These are phyloP conservation scores for Plasmodium cynomolgi DNA, from an alignment of 169 alveolate species.

Conservation along the genomic window DNA sequence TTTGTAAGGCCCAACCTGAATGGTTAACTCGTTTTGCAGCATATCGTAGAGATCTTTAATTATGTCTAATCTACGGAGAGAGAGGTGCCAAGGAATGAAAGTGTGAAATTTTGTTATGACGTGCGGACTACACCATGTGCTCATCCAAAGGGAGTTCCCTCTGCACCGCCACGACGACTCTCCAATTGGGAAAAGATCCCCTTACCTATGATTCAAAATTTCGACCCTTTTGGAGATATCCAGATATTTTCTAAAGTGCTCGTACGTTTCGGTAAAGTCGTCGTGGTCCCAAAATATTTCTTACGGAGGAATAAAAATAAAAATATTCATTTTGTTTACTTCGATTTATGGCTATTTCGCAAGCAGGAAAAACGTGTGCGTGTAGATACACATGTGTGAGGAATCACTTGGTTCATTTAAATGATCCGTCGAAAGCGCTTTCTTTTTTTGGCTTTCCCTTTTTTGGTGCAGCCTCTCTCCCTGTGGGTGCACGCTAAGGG, in stretches of 20 bases:
- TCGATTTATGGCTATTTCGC: background rate
- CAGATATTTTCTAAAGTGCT: conserved; percentile 83
- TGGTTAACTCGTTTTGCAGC: conserved; percentile 87
- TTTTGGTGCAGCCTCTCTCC: background rate
- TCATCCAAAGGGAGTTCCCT: background rate
- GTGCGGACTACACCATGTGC: background rate
- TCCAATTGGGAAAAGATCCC: background rate
- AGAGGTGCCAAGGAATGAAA: background rate
- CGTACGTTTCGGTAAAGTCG: conserved; percentile 87
- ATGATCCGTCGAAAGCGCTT: background rate
- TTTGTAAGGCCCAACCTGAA: conserved; percentile 69
- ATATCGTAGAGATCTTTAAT: conserved; percentile 89
- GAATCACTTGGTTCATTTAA: background rate
- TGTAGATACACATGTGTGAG: background rate
- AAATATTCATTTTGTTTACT: background rate
- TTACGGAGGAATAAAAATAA: background rate
- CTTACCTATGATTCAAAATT: conserved; percentile 86
- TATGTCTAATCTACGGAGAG: conserved; percentile 80
- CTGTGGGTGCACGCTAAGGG: background rate
- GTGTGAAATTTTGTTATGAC: background rate
- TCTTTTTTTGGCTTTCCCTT: background rate
- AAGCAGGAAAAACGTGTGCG: background rate
- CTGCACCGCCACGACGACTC: background rate
- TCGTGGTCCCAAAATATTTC: conserved; percentile 91
- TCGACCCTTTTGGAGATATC: conserved; percentile 90